Conservation (phyloP, 805 yeast genomes). For the Jamesozyma gamospora region DNA sequence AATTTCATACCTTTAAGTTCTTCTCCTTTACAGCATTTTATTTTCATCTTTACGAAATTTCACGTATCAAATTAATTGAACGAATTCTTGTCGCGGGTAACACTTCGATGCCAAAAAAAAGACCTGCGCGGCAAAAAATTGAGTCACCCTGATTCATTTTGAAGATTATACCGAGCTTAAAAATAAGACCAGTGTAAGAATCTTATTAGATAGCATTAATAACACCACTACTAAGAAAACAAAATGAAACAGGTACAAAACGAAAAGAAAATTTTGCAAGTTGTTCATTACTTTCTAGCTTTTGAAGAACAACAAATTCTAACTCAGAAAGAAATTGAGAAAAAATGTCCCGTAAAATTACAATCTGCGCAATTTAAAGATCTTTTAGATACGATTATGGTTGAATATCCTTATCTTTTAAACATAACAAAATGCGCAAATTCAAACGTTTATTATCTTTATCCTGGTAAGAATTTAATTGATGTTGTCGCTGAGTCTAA, state of each 20-base stretch:
- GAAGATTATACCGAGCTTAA: too few species aligned
- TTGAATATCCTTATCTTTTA: slow-evolving; percentile 3
- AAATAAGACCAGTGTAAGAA: too few species aligned
- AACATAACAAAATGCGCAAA: slow-evolving; percentile 47
- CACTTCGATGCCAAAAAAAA: too few species aligned
- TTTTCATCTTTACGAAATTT: too few species aligned
- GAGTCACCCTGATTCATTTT: too few species aligned
- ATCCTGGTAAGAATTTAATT: background rate
- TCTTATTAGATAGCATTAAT: too few species aligned
- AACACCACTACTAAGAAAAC: too few species aligned
- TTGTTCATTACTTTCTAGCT: slow-evolving; percentile 1
- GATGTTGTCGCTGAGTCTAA: background rate
- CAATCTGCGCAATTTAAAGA: slow-evolving; percentile 4
- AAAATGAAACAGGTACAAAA: slow-evolving; percentile 1
- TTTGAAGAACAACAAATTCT: slow-evolving; percentile 2
- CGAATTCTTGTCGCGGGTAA: too few species aligned
- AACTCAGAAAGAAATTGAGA: slow-evolving; percentile 9
- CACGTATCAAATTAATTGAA: too few species aligned
- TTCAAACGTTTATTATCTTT: slow-evolving; percentile 35
- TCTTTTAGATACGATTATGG: slow-evolving; percentile 3
- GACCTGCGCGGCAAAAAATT: too few species aligned
- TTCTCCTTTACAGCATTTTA: too few species aligned
- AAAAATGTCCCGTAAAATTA: slow-evolving; percentile 5
- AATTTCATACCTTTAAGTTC: too few species aligned
- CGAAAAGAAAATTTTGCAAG: slow-evolving; percentile 2